phyloP scores from a whole-genome alignment of 768 basidiomycete species.

The Suillus plorans region DNA sequence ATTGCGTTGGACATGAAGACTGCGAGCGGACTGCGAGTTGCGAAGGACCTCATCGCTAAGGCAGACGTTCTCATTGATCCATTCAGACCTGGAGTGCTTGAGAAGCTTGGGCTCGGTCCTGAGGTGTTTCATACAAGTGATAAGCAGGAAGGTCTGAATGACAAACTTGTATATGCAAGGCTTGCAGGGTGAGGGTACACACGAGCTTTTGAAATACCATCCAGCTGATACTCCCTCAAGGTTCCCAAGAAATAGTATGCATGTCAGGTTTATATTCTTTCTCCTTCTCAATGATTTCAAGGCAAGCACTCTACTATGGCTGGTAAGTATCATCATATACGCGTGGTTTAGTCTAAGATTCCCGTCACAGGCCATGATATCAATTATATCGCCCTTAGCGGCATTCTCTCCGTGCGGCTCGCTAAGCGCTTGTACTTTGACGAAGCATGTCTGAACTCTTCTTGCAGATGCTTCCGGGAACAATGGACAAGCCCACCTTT shows the following conservation, averaged over 20 bases:
- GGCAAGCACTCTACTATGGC: slow-evolving; percentile 78
- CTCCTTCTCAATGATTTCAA: slow-evolving; percentile 28
- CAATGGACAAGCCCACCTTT: slow-evolving; percentile 59
- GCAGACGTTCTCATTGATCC: slow-evolving; percentile 87
- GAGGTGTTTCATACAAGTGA: slow-evolving; percentile 62
- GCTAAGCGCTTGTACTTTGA: not conserved
- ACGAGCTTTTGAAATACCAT: slow-evolving; percentile 6
- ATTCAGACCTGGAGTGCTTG: slow-evolving; percentile 81
- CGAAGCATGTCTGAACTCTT: not conserved
- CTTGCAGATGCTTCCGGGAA: slow-evolving; percentile 65
- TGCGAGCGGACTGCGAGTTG: slow-evolving; percentile 51
- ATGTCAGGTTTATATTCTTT: not conserved
- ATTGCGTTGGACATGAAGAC: slow-evolving; percentile 67
- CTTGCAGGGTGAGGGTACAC: slow-evolving; percentile 58
- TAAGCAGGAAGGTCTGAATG: slow-evolving; percentile 50
- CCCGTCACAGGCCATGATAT: slow-evolving; percentile 67
- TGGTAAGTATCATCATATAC: slow-evolving; percentile 40
- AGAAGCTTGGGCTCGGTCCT: slow-evolving; percentile 74
- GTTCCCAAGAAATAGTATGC: slow-evolving; percentile 60
- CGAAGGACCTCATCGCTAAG: slow-evolving; percentile 55
- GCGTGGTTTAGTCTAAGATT: not conserved
- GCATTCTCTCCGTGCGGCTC: slow-evolving; percentile 60
- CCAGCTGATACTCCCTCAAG: slow-evolving; percentile 29
- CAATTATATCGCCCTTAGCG: slow-evolving; percentile 81
- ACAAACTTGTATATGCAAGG: slow-evolving; percentile 69